These are phyloP conservation scores for Paracoccidioides lutzii DNA, from an alignment of 2,329 filamentous ascomycete genomes.

Conservation along the genomic window DNA sequence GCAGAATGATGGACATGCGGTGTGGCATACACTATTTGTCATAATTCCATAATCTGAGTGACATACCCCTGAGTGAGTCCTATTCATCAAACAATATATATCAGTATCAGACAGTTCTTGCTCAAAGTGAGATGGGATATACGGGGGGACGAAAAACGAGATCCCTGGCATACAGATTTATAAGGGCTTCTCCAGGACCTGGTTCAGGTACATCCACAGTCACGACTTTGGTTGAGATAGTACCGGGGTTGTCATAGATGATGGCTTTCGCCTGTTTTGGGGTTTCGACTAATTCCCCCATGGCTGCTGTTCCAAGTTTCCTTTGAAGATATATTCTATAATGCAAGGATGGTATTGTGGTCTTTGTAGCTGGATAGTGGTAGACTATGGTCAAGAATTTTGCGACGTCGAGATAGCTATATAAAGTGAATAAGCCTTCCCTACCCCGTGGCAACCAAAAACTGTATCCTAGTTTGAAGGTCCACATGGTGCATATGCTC, in stretches of 20 bases:
- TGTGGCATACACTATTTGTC: slow-evolving; percentile 29
- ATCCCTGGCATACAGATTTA: slow-evolving; percentile 40
- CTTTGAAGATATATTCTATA: not conserved
- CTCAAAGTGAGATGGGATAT: not conserved
- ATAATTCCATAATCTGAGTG: slow-evolving; percentile 50
- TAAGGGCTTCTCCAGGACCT: slow-evolving; percentile 47
- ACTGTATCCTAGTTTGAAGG: too few species aligned
- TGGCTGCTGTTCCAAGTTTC: not conserved
- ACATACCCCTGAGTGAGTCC: slow-evolving; percentile 52
- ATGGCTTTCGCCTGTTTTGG: slow-evolving; percentile 50
- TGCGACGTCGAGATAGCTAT: not conserved
- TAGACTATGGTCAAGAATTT: not conserved
- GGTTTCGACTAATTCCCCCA: slow-evolving; percentile 23
- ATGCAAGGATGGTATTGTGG: not conserved
- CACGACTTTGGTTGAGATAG: slow-evolving; percentile 50
- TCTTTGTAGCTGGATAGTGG: not conserved
- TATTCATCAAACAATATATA: slow-evolving; percentile 13
- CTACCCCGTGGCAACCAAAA: too few species aligned
- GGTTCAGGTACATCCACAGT: slow-evolving; percentile 54
- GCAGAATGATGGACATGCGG: not conserved
- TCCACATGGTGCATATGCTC: too few species aligned
- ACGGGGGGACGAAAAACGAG: not conserved
- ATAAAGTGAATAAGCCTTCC: too few species aligned
- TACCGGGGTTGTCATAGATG: slow-evolving; percentile 54
- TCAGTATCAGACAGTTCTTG: not conserved